Evolutionary conservation across 2,329 filamentous ascomycete species (phyloP).

Genomic region (Botrytis paeoniae): DNA sequence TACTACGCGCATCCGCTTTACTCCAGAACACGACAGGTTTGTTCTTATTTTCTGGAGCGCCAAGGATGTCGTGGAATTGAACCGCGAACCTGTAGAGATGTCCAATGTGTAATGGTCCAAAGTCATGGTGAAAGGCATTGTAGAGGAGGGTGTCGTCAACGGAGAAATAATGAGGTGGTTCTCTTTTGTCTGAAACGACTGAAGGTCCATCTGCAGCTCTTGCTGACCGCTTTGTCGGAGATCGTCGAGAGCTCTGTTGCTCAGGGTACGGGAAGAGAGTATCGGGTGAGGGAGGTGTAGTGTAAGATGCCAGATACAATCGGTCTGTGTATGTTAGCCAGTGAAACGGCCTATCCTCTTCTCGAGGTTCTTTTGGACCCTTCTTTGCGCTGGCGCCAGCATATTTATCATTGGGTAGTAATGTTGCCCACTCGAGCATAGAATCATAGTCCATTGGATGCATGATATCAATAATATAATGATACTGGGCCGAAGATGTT

Average conservation of each 20-base stretch:
- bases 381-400: constrained; percentile 15
- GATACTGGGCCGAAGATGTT: constrained; percentile 25
- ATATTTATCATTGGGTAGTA: constrained; percentile 25
- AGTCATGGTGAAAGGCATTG: constrained; percentile 98
- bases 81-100: constrained; percentile 96
- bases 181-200: constrained; percentile 45
- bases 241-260: constrained; percentile 51
- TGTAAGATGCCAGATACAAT: constrained; percentile 90
- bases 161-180: constrained; percentile 87
- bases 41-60: constrained; percentile 84
- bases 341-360: constrained; percentile 24
- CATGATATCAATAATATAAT: constrained; percentile 28
- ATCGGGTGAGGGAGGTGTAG: constrained; percentile 72
- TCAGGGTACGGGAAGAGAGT: constrained; percentile 82
- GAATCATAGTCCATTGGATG: constrained; percentile 24
- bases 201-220: constrained; percentile 59
- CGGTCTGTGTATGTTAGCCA: constrained; percentile 64
- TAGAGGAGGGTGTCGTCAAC: constrained; percentile 90
- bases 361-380: background rate
- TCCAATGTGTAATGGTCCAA: constrained; percentile 94
- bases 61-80: constrained; percentile 91
- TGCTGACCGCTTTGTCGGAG: constrained; percentile 73
- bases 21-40: constrained; percentile 96
- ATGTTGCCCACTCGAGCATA: constrained; percentile 31
- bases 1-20: constrained; percentile 84